Evolutionary conservation across 1,139 yeast species (phyloP).

Genomic region (Wickerhamiella infanticola): DNA sequence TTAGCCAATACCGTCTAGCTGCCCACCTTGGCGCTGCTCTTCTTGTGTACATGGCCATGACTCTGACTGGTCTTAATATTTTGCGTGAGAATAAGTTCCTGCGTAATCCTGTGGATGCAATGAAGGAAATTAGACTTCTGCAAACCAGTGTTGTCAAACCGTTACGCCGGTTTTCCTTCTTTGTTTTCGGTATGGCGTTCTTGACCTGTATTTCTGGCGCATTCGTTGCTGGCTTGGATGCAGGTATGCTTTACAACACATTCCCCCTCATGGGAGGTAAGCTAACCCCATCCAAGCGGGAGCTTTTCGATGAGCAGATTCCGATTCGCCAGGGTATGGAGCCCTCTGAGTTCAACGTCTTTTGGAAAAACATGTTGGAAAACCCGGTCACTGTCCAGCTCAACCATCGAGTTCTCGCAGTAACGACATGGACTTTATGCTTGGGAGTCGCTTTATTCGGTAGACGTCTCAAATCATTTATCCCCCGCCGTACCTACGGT

Average conservation of each 20-base stretch:
- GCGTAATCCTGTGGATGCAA: constrained; percentile 39
- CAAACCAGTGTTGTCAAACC: constrained; percentile 43
- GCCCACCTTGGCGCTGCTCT: constrained; percentile 94
- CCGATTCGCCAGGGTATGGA: constrained; percentile 28
- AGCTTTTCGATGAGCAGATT: constrained; percentile 48
- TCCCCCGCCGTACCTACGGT: constrained; percentile 48
- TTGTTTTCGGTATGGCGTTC: constrained; percentile 53
- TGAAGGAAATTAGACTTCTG: constrained; percentile 36
- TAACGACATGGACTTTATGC: constrained; percentile 59
- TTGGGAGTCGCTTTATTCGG: constrained; percentile 46
- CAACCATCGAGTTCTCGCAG: constrained; percentile 76
- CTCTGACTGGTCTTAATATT: constrained; percentile 78
- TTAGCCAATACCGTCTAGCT: constrained; percentile 86
- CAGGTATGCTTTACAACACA: constrained; percentile 88
- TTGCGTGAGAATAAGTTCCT: constrained; percentile 61
- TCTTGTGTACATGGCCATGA: constrained; percentile 69
- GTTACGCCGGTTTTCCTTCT: constrained; percentile 40
- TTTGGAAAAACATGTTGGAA: constrained; percentile 88
- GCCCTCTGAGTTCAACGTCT: constrained; percentile 50
- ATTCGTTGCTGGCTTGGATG: constrained; percentile 95
- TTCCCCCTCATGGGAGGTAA: constrained; percentile 89
- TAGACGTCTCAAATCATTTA: constrained; percentile 32
- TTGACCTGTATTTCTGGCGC: constrained; percentile 94
- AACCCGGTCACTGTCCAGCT: constrained; percentile 95
- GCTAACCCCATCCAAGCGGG: constrained; percentile 55